Base-by-base conservation (phyloP, 768 basidiomycete genomes). In the Kwoniella mangroviensis region DNA sequence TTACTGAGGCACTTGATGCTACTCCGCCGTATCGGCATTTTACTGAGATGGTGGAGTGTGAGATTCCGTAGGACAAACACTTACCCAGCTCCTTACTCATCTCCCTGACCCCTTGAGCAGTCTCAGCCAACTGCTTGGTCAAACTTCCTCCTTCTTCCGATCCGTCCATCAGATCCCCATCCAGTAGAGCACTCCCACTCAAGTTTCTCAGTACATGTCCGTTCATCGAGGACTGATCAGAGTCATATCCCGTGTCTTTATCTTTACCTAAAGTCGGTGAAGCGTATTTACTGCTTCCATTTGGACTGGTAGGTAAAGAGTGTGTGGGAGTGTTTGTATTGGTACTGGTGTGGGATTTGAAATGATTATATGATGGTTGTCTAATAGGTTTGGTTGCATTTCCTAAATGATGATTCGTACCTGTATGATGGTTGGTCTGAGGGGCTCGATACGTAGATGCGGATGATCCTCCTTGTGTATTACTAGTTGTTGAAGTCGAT, bases 41-140 rank as follows among this genome's bases (percentile, higher is more conserved):
- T n/a, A 17, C 11, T 43, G 9, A 53, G 19, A 41, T 1, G 3
- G 26, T 1, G 1, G 5, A 7, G 1, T 1, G 1, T 28, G 13
- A 40, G 0, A 51, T 54, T 1, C 13, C 5, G 2, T 13, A 49
- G 13, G 1, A 54, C 12, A 24, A 19, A 21, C 13, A 87, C 84
- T 62, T 75, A 93, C 96, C 97, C 19, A 99, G 90, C 83, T 96
- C 93, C 83, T 96, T 96, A 88, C 94, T 96, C 94, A 98, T 95
- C 84, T 99, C 97, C 58, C 97, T 88, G 12, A 99, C 97, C 49
- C 94, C 92, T 13, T 94, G 92, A 19, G 97, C 97, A 21, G 97
- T 99, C 85, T 96, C 96, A 9, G 96, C 97, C 15, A 99, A 87
- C 75, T 94, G 93, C 80, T 88, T 90, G 6, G 97, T 98, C 77